Conservation (phyloP, 2,329 filamentous ascomycete species). For the Trichophyton schoenleinii region DNA sequence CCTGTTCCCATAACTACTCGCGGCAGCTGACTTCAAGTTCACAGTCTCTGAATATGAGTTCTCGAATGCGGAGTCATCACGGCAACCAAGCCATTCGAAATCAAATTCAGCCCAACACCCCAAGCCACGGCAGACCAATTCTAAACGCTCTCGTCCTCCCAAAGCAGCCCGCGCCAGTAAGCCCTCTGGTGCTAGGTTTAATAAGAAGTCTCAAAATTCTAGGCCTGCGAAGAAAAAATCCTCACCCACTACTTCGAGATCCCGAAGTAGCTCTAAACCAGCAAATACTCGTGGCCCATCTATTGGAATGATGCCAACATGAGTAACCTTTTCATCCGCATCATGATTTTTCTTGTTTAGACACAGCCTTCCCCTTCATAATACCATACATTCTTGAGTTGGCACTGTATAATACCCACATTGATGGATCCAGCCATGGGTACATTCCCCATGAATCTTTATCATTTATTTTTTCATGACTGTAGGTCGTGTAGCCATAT, state of each 20-base stretch:
- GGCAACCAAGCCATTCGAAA: not conserved
- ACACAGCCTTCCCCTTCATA: not conserved
- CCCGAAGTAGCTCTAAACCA: constrained; percentile 6
- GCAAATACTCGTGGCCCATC: constrained; percentile 11
- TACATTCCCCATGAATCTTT: not conserved
- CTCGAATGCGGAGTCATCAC: constrained; percentile 2
- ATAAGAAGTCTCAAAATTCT: constrained; percentile 3
- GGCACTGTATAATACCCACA: not conserved
- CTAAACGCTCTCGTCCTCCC: constrained; percentile 1
- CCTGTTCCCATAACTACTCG: not conserved
- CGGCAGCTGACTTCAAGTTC: not conserved
- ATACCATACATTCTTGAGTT: not conserved
- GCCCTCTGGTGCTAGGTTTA: not conserved
- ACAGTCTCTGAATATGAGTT: constrained; percentile 14
- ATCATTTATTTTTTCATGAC: not conserved
- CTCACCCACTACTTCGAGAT: constrained; percentile 4
- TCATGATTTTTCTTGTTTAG: not conserved
- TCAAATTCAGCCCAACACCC: not conserved
- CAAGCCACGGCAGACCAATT: not conserved
- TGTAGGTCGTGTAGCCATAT: not conserved
- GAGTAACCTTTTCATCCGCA: constrained; percentile 5
- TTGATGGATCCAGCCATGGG: not conserved
- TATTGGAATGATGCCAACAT: constrained; percentile 31
- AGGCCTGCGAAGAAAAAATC: constrained; percentile 3
- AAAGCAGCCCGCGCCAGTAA: constrained; percentile 3